Evolutionary conservation across 2,329 filamentous ascomycete genomes (phyloP).

Genomic region (Conoideocrella luteorostrata): DNA sequence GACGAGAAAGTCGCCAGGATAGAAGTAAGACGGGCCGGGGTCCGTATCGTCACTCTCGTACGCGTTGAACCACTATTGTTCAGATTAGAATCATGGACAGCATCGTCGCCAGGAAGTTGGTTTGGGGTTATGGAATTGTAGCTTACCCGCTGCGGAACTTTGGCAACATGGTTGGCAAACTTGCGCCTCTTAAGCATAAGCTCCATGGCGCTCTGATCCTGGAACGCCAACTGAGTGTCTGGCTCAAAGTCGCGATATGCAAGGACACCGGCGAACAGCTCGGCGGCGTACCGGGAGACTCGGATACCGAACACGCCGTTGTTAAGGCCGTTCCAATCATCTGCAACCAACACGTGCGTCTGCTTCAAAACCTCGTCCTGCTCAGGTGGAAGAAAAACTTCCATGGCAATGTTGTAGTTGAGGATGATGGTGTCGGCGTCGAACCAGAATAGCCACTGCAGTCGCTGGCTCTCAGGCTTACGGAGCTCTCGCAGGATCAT

Average conservation of each 20-base stretch:
- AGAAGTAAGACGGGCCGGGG: neutral
- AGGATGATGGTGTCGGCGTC: constrained; percentile 13
- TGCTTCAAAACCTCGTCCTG: neutral
- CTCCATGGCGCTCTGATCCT: constrained; percentile 16
- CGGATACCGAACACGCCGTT: constrained; percentile 14
- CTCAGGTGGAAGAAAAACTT: constrained; percentile 5
- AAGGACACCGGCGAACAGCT: constrained; percentile 13
- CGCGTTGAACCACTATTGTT: constrained; percentile 16
- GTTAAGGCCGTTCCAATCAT: constrained; percentile 8
- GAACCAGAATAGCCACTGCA: constrained; percentile 31
- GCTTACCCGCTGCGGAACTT: constrained; percentile 13
- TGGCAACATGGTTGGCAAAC: constrained; percentile 8
- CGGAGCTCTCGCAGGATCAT: constrained; percentile 30
- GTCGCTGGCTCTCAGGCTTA: constrained; percentile 29
- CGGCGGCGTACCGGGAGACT: constrained; percentile 11
- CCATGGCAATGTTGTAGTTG: constrained; percentile 8
- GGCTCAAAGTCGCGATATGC: constrained; percentile 12
- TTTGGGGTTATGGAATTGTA: too few species aligned
- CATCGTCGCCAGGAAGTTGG: too few species aligned
- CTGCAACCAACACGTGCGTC: constrained; percentile 2
- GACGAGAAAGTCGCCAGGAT: constrained; percentile 13
- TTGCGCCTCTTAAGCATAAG: constrained; percentile 9
- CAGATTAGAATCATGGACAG: too few species aligned
- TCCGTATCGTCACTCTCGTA: constrained; percentile 6
- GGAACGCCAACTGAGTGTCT: constrained; percentile 9